These are phyloP conservation scores for Vitis hybrid DNA, from an alignment of 177 flowering plant genomes.

Conservation along the genomic window DNA sequence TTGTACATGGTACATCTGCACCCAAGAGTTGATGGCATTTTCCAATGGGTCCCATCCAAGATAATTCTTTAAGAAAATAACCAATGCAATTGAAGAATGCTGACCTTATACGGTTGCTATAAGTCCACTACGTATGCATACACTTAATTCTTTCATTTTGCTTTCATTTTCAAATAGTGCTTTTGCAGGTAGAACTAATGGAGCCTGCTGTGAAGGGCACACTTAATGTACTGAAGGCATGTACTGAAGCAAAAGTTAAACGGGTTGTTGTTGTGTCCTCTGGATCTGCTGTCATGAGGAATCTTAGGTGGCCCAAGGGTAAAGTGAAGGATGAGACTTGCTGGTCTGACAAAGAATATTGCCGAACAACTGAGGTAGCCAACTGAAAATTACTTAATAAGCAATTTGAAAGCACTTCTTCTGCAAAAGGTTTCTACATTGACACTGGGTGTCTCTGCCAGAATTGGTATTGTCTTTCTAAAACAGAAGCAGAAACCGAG, in stretches of 20 bases:
- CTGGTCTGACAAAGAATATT: slow-evolving; percentile 82
- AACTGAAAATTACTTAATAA: too few relatives aligned
- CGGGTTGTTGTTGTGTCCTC: slow-evolving; percentile 75
- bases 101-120: too few relatives aligned
- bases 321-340: slow-evolving; percentile 66
- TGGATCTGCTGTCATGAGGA: slow-evolving; percentile 50
- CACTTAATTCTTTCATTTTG: too few relatives aligned
- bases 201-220: slow-evolving; percentile 85
- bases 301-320: slow-evolving; percentile 65
- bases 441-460: slow-evolving; percentile 9
- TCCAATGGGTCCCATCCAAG: too few relatives aligned
- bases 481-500: slow-evolving; percentile 47
- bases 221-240: slow-evolving; percentile 77
- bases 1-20: too few relatives aligned
- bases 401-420: too few relatives aligned
- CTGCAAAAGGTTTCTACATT: neutral
- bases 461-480: slow-evolving; percentile 56
- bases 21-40: too few relatives aligned
- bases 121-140: too few relatives aligned
- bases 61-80: too few relatives aligned
- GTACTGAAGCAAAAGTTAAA: slow-evolving; percentile 55
- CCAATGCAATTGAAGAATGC: too few relatives aligned
- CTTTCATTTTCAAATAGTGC: neutral
- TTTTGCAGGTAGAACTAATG: slow-evolving; percentile 61
- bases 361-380: slow-evolving; percentile 56